Percentiles rank a stretch among this genome's conserved stretches.
These are phyloP conservation scores for Vitis amurensis DNA, from an alignment of 164 flowering plant species.

Conservation along the genomic window DNA sequence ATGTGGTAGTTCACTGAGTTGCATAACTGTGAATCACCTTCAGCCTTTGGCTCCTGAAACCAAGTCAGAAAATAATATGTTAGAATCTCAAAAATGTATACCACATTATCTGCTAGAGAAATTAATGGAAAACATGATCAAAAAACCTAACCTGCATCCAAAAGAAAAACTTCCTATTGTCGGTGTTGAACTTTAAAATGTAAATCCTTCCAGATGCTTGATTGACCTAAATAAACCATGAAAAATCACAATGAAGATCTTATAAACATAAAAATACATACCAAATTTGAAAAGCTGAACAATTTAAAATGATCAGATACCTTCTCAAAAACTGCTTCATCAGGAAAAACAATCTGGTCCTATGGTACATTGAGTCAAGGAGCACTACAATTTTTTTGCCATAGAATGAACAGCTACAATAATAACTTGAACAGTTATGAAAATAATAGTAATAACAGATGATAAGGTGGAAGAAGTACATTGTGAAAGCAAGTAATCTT, in stretches of 20 bases:
- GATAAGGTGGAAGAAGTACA: neutral
- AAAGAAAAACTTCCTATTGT: slow-evolving; percentile 82
- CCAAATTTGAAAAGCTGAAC: slow-evolving; percentile 1
- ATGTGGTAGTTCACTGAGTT: slow-evolving; percentile 68
- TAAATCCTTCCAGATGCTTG: slow-evolving; percentile 92
- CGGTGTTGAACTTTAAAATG: slow-evolving; percentile 82
- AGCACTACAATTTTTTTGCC: neutral
- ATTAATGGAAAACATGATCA: neutral
- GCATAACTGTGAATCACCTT: slow-evolving; percentile 63
- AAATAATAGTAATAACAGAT: neutral
- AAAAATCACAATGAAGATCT: neutral
- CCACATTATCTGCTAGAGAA: neutral
- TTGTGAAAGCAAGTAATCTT: neutral
- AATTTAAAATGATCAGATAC: slow-evolving; percentile 30
- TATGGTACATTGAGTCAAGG: slow-evolving; percentile 51
- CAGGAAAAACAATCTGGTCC: slow-evolving; percentile 95
- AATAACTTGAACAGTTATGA: neutral
- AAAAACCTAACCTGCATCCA: slow-evolving; percentile 86
- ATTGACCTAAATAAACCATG: slow-evolving; percentile 49
- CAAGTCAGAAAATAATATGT: slow-evolving; percentile 9
- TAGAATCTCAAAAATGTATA: slow-evolving; percentile 5
- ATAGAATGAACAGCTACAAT: neutral
- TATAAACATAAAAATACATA: neutral
- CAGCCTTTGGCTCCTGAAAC: slow-evolving; percentile 77
- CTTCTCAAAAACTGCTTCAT: slow-evolving; percentile 96